Conservation (phyloP, 495 filamentous ascomycete genomes). For the Neurospora terricola region DNA sequence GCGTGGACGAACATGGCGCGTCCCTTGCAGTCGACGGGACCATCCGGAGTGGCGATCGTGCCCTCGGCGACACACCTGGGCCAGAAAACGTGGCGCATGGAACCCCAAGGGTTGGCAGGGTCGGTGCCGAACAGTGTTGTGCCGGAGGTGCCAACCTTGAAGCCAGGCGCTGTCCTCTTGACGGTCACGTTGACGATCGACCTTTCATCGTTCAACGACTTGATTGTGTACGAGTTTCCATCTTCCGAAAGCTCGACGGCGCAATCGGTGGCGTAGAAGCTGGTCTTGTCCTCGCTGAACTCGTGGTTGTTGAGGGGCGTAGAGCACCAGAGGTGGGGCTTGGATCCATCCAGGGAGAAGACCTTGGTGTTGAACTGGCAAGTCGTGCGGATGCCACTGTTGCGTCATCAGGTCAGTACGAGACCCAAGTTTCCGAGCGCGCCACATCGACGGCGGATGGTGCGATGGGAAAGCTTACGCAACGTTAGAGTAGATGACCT, state of each 20-base stretch:
- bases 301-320: conserved; percentile 63
- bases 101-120: conserved; percentile 75
- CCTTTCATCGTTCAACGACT: conserved; percentile 67
- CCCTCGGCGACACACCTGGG: conserved; percentile 74
- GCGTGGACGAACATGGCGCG: conserved; percentile 68
- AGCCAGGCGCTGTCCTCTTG: conserved; percentile 65
- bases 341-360: conserved; percentile 58
- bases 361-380: conserved; percentile 88
- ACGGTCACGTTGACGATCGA: conserved; percentile 77
- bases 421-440: not conserved
- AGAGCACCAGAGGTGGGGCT: conserved; percentile 70
- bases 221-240: conserved; percentile 70
- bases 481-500: conserved; percentile 97
- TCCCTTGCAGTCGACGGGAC: conserved; percentile 75
- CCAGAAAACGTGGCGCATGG: conserved; percentile 89
- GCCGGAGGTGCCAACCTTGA: conserved; percentile 78
- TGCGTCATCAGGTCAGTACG: conserved; percentile 18
- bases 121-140: conserved; percentile 81
- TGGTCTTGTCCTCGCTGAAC: conserved; percentile 74
- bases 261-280: conserved; percentile 75
- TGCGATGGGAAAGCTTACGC: conserved; percentile 49
- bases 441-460: conserved; percentile 1
- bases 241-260: conserved; percentile 77
- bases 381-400: conserved; percentile 79
- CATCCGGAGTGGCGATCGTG: conserved; percentile 70